These are phyloP conservation scores for Rhizopogon salebrosus DNA, from an alignment of 768 basidiomycete genomes.

Conservation along the genomic window DNA sequence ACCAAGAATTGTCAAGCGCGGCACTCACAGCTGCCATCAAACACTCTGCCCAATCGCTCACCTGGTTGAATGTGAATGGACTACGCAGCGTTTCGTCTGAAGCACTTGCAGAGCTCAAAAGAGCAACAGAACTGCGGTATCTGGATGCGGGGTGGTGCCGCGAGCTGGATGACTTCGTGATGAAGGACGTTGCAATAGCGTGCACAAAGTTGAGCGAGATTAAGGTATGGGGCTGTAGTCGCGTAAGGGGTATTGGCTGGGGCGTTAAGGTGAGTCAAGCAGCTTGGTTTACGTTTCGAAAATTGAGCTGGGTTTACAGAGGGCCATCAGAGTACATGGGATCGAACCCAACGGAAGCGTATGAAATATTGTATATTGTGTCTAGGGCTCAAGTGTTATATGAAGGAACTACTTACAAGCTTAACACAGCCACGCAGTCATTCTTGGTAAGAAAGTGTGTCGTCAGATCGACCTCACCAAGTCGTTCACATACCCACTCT, in stretches of 20 bases:
- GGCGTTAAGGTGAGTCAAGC: constrained; percentile 34
- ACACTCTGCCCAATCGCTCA: constrained; percentile 60
- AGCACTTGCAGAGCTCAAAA: constrained; percentile 34
- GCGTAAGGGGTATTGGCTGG: constrained; percentile 41
- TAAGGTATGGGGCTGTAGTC: constrained; percentile 53
- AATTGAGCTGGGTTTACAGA: constrained; percentile 10
- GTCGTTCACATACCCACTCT: too few relatives aligned
- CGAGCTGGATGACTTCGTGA: constrained; percentile 72
- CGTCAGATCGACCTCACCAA: too few relatives aligned
- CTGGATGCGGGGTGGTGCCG: constrained; percentile 87
- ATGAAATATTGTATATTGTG: constrained; percentile 4
- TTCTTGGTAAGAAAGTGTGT: too few relatives aligned
- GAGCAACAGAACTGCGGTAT: constrained; percentile 38
- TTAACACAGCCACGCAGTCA: too few relatives aligned
- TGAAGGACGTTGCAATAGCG: constrained; percentile 59
- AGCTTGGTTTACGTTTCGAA: background rate
- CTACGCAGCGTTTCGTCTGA: constrained; percentile 60
- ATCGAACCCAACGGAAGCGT: constrained; percentile 35
- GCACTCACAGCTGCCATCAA: constrained; percentile 60
- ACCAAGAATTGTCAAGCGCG: constrained; percentile 42
- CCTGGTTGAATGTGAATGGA: constrained; percentile 68
- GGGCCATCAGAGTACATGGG: constrained; percentile 22
- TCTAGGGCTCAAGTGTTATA: constrained; percentile 10
- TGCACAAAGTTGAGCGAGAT: constrained; percentile 38
- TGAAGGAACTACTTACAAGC: background rate